A percentile compares a stretch with the other conserved stretches of the same genome.
These are phyloP conservation scores for Lithocarpus polystachyus DNA, from an alignment of 306 rosid genomes.

Conservation along the genomic window DNA sequence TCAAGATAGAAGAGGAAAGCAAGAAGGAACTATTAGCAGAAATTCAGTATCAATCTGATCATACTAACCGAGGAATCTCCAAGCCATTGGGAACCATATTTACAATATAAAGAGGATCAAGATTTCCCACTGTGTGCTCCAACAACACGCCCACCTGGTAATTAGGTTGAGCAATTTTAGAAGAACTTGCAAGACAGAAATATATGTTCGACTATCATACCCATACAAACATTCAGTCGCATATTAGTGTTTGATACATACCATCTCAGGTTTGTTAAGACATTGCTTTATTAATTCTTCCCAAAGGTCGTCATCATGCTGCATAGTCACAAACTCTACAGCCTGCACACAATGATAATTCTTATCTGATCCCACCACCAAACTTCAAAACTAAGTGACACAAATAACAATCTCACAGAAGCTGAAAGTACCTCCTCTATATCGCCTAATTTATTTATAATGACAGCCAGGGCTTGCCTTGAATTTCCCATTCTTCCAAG, in stretches of 20 bases:
- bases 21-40: not conserved
- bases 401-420: conserved; percentile 13
- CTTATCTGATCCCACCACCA: not conserved
- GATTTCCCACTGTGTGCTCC: conserved; percentile 98
- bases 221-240: not conserved
- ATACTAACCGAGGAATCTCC: conserved; percentile 87
- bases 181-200: conserved; percentile 4
- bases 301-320: conserved; percentile 68
- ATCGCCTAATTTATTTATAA: conserved; percentile 85
- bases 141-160: conserved; percentile 81
- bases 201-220: not conserved
- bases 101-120: conserved; percentile 74
- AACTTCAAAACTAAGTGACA: conserved; percentile 9
- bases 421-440: conserved; percentile 78
- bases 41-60: not conserved
- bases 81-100: conserved; percentile 94
- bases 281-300: conserved; percentile 56
- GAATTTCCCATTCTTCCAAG: conserved; percentile 98
- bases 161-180: conserved; percentile 26
- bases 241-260: not conserved
- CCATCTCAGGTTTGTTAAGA: conserved; percentile 70
- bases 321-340: conserved; percentile 67
- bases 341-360: conserved; percentile 51
- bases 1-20: not conserved
- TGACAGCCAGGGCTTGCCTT: conserved; percentile 78